Evolutionary conservation across 345 rosid genomes (phyloP).

Genomic region (Cardamine occulta): DNA sequence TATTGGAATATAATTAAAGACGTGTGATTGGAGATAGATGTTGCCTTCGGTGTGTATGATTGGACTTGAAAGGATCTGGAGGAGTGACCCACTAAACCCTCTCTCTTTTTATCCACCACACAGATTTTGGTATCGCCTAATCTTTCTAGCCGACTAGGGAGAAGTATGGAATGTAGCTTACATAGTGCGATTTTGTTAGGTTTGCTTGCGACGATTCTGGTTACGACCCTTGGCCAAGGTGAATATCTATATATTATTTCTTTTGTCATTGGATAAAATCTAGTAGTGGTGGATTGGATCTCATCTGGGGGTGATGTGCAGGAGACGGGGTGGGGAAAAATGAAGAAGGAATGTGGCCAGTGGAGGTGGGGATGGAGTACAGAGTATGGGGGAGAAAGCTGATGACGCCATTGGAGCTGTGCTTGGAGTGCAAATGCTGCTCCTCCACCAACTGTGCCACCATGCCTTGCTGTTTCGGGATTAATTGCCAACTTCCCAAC

Average conservation of each 20-base stretch:
- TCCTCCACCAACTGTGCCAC: conserved; percentile 51
- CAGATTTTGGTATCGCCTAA: conserved; percentile 25
- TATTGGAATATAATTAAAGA: not conserved
- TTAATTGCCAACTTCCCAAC: conserved; percentile 71
- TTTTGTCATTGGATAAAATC: not conserved
- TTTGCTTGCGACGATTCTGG: conserved; percentile 22
- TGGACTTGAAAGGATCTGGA: conserved; percentile 22
- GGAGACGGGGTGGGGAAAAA: conserved; percentile 14
- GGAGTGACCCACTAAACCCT: conserved; percentile 28
- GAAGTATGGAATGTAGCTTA: conserved; percentile 14
- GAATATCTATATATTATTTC: not conserved
- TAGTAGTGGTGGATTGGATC: conserved; percentile 13
- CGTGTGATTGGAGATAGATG: not conserved
- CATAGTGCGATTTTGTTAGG: conserved; percentile 6
- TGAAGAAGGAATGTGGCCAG: conserved; percentile 22
- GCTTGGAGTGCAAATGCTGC: conserved; percentile 70
- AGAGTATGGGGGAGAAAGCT: conserved; percentile 34
- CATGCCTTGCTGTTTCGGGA: conserved; percentile 74
- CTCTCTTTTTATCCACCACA: conserved; percentile 27
- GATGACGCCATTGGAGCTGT: conserved; percentile 62
- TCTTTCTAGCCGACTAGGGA: not conserved
- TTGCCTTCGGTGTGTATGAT: conserved; percentile 22
- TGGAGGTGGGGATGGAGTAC: conserved; percentile 25
- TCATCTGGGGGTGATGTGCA: conserved; percentile 30
- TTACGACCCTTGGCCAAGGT: conserved; percentile 15